These are phyloP conservation scores for Mimosa bimucronata DNA, from an alignment of 306 rosid genomes.

Conservation along the genomic window DNA sequence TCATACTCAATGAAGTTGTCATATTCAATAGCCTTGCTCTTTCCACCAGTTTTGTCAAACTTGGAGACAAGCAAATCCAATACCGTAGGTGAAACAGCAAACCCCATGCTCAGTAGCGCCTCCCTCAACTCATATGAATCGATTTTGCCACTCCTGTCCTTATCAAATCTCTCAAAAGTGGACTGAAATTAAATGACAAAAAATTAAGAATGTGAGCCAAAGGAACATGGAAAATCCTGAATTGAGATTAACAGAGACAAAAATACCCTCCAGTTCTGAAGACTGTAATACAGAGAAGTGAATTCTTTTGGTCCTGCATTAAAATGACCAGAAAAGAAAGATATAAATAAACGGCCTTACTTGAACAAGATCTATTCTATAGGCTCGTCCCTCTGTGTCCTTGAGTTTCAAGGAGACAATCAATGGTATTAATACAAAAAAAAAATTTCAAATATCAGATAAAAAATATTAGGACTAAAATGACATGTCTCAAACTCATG, in stretches of 20 bases:
- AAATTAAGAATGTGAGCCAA: conserved; percentile 1
- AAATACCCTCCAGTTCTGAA: conserved; percentile 93
- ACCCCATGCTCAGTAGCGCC: conserved; percentile 84
- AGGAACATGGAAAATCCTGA: background rate
- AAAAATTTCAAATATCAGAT: conserved; percentile 1
- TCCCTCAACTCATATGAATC: conserved; percentile 80
- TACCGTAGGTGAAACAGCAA: conserved; percentile 73
- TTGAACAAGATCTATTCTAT: no score
- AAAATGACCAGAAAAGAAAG: conserved; percentile 13
- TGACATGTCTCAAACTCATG: background rate
- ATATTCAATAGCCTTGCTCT: conserved; percentile 78
- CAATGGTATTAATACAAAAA: no score
- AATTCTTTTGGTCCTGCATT: conserved; percentile 94
- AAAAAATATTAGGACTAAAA: background rate
- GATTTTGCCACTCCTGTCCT: conserved; percentile 87
- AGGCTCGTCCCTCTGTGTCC: no score
- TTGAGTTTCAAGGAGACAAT: no score
- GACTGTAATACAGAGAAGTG: conserved; percentile 82
- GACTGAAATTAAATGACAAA: conserved; percentile 47
- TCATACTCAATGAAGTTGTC: conserved; percentile 94
- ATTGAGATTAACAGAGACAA: background rate
- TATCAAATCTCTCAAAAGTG: conserved; percentile 82
- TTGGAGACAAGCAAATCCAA: conserved; percentile 92
- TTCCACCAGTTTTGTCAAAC: conserved; percentile 94
- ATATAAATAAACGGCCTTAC: background rate